Evolutionary conservation across 495 filamentous ascomycete species (phyloP).

Genomic region (Tirmania nivea): DNA sequence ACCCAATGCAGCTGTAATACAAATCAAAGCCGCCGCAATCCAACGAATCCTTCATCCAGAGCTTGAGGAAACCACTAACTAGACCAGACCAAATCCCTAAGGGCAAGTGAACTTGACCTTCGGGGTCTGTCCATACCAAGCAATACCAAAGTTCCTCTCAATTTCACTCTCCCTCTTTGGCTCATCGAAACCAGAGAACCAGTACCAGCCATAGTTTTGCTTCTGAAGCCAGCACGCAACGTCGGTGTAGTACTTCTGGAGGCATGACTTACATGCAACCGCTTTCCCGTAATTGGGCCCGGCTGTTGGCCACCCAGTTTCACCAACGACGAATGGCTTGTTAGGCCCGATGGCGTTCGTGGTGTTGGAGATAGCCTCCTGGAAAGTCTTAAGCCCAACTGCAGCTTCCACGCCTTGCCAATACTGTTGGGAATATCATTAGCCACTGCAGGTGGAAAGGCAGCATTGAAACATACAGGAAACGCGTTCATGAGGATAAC

Average conservation of each 20-base stretch:
- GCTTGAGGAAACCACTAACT: too few species aligned
- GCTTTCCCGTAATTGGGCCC: constrained; percentile 39
- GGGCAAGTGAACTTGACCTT: background rate
- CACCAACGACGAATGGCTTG: constrained; percentile 71
- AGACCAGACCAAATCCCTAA: too few species aligned
- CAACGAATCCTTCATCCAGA: too few species aligned
- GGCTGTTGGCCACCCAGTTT: constrained; percentile 69
- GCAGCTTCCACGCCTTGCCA: constrained; percentile 14
- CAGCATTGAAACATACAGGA: constrained; percentile 22
- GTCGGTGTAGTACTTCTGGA: constrained; percentile 56
- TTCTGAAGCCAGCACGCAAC: constrained; percentile 38
- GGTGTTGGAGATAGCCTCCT: constrained; percentile 46
- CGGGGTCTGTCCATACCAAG: background rate
- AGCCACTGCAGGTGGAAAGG: background rate
- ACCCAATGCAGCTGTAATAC: too few species aligned
- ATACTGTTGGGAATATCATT: constrained; percentile 17
- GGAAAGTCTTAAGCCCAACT: constrained; percentile 26
- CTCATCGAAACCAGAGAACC: constrained; percentile 18
- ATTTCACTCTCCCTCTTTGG: constrained; percentile 7
- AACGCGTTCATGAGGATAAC: constrained; percentile 60
- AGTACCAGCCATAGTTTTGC: constrained; percentile 11
- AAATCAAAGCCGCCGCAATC: too few species aligned
- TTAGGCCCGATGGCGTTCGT: constrained; percentile 29
- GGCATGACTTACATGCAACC: constrained; percentile 42
- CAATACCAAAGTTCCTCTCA: constrained; percentile 17